Percentiles rank a stretch among this genome's conserved stretches.
Conservation (phyloP, 2,329 filamentous ascomycete genomes). For the Westerdykella ornata region DNA sequence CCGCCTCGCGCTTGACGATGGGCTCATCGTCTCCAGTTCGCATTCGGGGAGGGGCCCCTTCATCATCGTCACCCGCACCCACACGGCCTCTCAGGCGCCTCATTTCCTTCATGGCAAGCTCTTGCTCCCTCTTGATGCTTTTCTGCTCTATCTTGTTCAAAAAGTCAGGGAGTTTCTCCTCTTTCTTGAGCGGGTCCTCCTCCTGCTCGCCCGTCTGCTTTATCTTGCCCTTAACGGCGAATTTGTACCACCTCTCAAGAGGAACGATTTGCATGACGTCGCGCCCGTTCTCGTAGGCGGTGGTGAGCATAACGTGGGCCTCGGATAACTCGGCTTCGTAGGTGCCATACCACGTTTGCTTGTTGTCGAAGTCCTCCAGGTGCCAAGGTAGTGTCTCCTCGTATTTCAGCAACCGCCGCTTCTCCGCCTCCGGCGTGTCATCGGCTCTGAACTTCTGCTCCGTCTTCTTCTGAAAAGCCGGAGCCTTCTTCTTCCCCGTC, state of each 20-base stretch:
- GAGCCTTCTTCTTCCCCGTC: conserved; percentile 61
- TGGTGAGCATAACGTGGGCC: conserved; percentile 68
- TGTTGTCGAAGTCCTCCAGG: conserved; percentile 90
- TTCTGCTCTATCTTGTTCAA: conserved; percentile 41
- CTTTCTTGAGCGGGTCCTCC: conserved; percentile 70
- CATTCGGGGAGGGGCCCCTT: conserved; percentile 22
- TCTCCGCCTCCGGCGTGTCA: conserved; percentile 64
- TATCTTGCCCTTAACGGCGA: conserved; percentile 65
- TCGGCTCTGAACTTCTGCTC: conserved; percentile 82
- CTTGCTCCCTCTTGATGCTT: conserved; percentile 48
- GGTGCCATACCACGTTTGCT: conserved; percentile 86
- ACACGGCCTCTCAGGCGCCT: conserved; percentile 25
- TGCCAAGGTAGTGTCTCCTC: conserved; percentile 97
- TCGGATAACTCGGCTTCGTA: conserved; percentile 87
- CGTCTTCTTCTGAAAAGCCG: conserved; percentile 66
- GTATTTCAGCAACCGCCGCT: conserved; percentile 62
- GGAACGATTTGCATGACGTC: conserved; percentile 71
- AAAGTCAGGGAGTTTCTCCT: conserved; percentile 71
- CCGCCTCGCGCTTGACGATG: conserved; percentile 46
- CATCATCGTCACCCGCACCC: conserved; percentile 34
- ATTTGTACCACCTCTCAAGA: conserved; percentile 92
- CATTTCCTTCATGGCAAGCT: conserved; percentile 12
- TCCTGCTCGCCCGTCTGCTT: conserved; percentile 80
- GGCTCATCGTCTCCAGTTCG: conserved; percentile 38
- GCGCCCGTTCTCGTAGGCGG: conserved; percentile 55